These are phyloP conservation scores for Pneumocystis wakefieldiae DNA, from an alignment of 1,139 yeast species.

Conservation along the genomic window DNA sequence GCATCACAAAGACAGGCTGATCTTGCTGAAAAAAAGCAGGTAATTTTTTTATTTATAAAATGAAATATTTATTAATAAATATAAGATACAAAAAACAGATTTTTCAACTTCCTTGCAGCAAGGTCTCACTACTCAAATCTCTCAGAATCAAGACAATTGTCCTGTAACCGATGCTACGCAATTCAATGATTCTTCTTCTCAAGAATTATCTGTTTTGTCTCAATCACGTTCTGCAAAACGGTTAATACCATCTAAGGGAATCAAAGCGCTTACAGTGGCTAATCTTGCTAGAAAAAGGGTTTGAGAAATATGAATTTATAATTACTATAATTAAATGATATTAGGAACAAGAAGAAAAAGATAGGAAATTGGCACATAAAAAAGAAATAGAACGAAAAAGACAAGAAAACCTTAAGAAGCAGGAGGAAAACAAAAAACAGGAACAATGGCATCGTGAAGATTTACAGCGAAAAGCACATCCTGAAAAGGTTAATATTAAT, in stretches of 20 bases:
- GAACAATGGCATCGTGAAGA: conserved; percentile 7
- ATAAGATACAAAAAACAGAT: neutral
- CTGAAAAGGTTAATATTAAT: conserved; percentile 6
- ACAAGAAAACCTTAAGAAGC: conserved; percentile 9
- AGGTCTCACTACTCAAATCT: neutral
- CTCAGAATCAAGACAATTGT: neutral
- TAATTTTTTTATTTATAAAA: neutral
- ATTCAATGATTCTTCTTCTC: neutral
- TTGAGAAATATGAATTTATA: conserved; percentile 8
- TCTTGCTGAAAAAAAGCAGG: conserved; percentile 6
- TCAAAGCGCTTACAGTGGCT: conserved; percentile 13
- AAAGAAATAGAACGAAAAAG: conserved; percentile 12
- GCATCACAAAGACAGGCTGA: conserved; percentile 12
- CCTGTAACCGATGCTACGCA: neutral
- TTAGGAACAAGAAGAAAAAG: conserved; percentile 8
- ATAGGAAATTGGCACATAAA: conserved; percentile 12
- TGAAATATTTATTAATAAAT: neutral
- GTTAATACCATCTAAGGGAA: conserved; percentile 1
- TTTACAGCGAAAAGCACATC: conserved; percentile 1
- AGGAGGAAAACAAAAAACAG: conserved; percentile 10
- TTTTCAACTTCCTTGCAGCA: neutral
- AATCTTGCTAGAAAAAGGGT: conserved; percentile 11
- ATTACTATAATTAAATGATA: conserved; percentile 12
- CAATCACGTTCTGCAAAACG: neutral
- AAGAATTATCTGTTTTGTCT: neutral